Base-by-base conservation (phyloP, 495 filamentous ascomycete genomes). In the Bacidia rubella region DNA sequence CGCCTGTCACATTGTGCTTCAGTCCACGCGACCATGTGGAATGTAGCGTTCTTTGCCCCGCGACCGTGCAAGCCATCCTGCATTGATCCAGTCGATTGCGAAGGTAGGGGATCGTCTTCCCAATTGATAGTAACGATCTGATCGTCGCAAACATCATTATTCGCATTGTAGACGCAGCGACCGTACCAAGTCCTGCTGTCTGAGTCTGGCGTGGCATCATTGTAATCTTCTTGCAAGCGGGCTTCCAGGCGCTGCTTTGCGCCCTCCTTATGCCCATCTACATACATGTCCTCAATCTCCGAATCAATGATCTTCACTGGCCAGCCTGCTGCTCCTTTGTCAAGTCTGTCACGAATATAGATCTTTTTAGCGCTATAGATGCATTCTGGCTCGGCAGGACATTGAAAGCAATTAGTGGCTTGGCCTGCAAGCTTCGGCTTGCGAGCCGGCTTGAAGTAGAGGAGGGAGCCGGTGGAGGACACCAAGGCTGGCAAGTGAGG, bases 21-120 rank as follows among this genome's bases (percentile, higher is more conserved):
- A 0, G 90, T 94, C 43, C 86, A 83, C 3, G 90, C 89, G 21
- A 90, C 81, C 92, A 97, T 96, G 63, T 95, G 90, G 65, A 97
- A 84, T 4, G 77, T 78, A 0, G 93, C 92, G 15, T 81, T 88
- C 66, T 96, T 97, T 11, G 86, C 77, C 5, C 78, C 80, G 49
- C 78, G 75, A 29, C 69, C 70, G 26, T 52, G 40, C 20, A 69
- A 46, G n/a, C 58, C 52, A 32, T 61, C 60, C 4, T 66, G 60
- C 52, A 49, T 60, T 17, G 11, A 20, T 9, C 40, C 15, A 4
- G 12, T 24, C n/a, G 29, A 11, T 11, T 49, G 35, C 0, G 7
- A 0, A 2, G 38, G 40, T 20, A 74, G 42, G 12, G 41, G 41
- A 52, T 84, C 79, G 21, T 84, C 80, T 35, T 88, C 81, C 90